Percentiles rank a stretch among this genome's conserved stretches.
Conservation (phyloP, 129 eudicot species). For the Helianthus tuberosus region DNA sequence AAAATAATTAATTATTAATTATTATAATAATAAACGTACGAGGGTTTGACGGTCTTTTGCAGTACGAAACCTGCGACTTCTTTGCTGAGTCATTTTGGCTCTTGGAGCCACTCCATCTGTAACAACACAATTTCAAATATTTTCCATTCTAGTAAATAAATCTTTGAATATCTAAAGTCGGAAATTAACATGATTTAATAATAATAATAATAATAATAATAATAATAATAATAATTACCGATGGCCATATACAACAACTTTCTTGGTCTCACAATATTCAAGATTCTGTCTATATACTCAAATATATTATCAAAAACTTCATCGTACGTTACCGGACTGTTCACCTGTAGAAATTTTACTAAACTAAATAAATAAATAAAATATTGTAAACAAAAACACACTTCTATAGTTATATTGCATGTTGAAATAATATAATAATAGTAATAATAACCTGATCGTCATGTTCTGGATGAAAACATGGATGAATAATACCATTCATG, state of each 20-base stretch:
- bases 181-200: neutral
- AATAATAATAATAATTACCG: slow-evolving; percentile 32
- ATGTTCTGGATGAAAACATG: slow-evolving; percentile 73
- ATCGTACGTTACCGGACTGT: slow-evolving; percentile 44
- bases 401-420: too few relatives aligned
- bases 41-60: slow-evolving; percentile 40
- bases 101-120: slow-evolving; percentile 78
- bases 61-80: slow-evolving; percentile 48
- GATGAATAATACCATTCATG: slow-evolving; percentile 76
- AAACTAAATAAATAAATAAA: neutral
- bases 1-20: too few relatives aligned
- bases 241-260: slow-evolving; percentile 68
- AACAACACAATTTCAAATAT: neutral
- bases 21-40: slow-evolving; percentile 23
- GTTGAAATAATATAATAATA: too few relatives aligned
- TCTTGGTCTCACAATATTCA: slow-evolving; percentile 58
- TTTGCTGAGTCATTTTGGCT: slow-evolving; percentile 75
- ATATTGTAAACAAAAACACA: neutral
- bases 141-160: neutral
- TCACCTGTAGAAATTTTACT: slow-evolving; percentile 7
- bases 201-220: too few relatives aligned
- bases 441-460: neutral
- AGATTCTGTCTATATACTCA: slow-evolving; percentile 55
- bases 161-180: neutral
- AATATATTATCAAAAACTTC: slow-evolving; percentile 49